Base-by-base conservation (phyloP, 2,329 filamentous ascomycete genomes). In the Hymenotorrendiella dingleyae region DNA sequence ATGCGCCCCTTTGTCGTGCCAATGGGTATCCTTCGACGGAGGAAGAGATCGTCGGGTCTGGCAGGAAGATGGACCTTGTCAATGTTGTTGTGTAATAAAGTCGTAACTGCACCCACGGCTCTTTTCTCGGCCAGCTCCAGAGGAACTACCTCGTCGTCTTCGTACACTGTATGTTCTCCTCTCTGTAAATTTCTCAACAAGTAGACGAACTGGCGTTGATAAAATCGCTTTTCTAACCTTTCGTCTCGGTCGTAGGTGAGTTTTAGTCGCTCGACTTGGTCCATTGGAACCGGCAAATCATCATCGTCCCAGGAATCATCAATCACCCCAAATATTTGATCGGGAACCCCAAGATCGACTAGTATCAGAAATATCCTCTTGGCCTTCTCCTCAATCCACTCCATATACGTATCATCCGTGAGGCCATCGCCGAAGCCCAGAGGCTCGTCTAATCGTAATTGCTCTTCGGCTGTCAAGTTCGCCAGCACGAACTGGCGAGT, bases 221-320 rank as follows among this genome's bases (percentile, higher is more conserved):
- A 84, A 59, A 89, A 88, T 52, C 72, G 81, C 59, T 69, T 74
- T 54, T 85, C 80, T n/a, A 84, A 58, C 42, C 72, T 74, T 45
- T 80, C 74, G 58, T 86, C 76, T 37, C 71, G 73, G 19, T 69
- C 64, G 17, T 73, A 70, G 0, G 78, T 78, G 32, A 87, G 66
- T 22, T 73, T 70, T 14, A 88, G 71, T 35, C 75, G 74, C 53
- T 75, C 72, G 34, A 88, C 73, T 46, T 84, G 76, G 38, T 84
- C 79, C 40, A 76, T 67, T 4, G 78, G 69, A 36, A 89, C 71
- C 4, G 85, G 85, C 30, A 90, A 67, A 63, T 90, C 84, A 40
- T 78, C 73, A 56, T 90, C 85, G 53, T 85, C 82, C 83, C 83
- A 87, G 17, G 80, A 83, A 56, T 84, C 79, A 62, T 89, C 84